A percentile compares a stretch with the other conserved stretches of the same genome.
Evolutionary conservation across 2,329 filamentous ascomycete genomes (phyloP).

Genomic region (Apiospora rasikravindrae): DNA sequence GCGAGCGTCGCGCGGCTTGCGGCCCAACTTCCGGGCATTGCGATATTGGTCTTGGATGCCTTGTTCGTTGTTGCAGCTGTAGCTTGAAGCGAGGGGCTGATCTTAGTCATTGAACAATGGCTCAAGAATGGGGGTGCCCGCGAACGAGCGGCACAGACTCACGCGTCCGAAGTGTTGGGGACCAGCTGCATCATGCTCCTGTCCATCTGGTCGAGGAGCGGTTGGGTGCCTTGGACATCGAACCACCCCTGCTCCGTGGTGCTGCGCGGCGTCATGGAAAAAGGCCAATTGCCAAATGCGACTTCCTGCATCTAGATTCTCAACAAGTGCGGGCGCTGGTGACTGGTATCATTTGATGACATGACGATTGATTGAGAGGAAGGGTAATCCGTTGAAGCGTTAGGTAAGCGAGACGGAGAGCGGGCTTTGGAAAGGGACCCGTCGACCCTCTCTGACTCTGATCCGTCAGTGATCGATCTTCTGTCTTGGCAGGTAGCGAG

Average conservation of each 20-base stretch:
- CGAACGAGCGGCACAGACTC: slow-evolving; percentile 7
- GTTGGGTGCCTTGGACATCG: not conserved
- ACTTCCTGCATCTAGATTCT: not conserved
- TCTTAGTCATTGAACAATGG: not conserved
- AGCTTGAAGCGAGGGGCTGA: not conserved
- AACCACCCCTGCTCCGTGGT: not conserved
- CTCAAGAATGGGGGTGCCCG: not conserved
- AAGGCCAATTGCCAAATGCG: not conserved
- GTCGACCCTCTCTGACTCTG: not conserved
- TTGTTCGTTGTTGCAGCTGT: not conserved
- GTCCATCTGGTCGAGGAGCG: not conserved
- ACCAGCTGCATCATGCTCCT: slow-evolving; percentile 1
- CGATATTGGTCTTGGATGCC: not conserved
- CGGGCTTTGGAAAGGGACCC: not conserved
- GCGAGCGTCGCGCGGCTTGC: slow-evolving; percentile 5
- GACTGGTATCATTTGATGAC: not conserved
- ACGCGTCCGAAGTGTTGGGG: not conserved
- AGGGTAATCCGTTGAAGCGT: not conserved
- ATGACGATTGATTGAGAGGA: not conserved
- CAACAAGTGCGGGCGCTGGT: not conserved
- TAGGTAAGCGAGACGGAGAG: slow-evolving; percentile 4
- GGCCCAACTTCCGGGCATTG: not conserved
- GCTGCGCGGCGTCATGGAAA: not conserved
- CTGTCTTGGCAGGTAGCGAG: no score
- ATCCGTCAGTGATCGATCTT: no score